phyloP scores from a whole-genome alignment of 805 yeast genomes.

The Wickerhamomyces subpelliculosus region DNA sequence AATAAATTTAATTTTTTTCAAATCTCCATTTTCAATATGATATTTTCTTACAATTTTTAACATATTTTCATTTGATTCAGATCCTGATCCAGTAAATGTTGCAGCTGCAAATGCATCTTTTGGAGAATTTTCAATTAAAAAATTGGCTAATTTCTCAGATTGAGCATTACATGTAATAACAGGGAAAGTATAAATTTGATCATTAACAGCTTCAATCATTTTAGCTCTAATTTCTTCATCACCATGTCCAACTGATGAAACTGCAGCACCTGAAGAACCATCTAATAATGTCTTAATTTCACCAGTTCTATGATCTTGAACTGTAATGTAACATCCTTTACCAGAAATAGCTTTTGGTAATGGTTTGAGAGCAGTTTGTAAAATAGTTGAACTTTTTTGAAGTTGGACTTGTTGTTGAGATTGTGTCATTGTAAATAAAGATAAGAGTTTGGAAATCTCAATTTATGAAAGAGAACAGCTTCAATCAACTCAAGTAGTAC shows the following conservation, averaged over 20 bases:
- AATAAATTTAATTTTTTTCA: constrained; percentile 34
- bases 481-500: no score
- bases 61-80: constrained; percentile 63
- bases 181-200: constrained; percentile 31
- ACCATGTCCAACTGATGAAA: constrained; percentile 40
- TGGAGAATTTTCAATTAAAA: constrained; percentile 38
- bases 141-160: constrained; percentile 35
- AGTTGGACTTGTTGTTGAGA: not conserved
- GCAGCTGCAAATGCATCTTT: constrained; percentile 36
- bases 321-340: constrained; percentile 29
- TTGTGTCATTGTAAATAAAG: no score
- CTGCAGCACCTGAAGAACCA: constrained; percentile 46
- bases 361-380: constrained; percentile 26
- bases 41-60: constrained; percentile 48
- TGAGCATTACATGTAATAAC: constrained; percentile 24
- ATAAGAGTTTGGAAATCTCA: no score
- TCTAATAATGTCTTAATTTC: constrained; percentile 28
- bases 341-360: constrained; percentile 30
- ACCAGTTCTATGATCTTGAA: constrained; percentile 31
- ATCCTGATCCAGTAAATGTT: constrained; percentile 49
- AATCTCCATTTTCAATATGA: constrained; percentile 35
- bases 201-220: constrained; percentile 32
- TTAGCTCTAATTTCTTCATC: constrained; percentile 33
- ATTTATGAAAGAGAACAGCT: no score
- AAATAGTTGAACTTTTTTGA: constrained; percentile 8